These are phyloP conservation scores for Mychonastes homosphaera DNA, from an alignment of 139 green algal genomes.

Conservation along the genomic window DNA sequence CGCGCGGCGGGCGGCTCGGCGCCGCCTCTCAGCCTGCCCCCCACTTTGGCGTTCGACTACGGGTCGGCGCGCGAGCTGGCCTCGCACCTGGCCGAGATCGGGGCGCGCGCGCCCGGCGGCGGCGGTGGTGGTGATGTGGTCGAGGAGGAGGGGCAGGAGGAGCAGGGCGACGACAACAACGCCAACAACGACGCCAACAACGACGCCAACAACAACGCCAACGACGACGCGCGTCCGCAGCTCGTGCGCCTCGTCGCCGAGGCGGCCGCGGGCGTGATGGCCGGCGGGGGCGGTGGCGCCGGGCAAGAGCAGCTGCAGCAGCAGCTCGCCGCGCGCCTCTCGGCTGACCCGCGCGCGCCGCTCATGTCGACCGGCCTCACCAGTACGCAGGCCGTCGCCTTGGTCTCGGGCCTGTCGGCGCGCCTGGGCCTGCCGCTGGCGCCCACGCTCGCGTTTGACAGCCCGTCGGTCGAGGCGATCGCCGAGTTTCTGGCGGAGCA, in stretches of 20 bases:
- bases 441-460: slow-evolving; percentile 45
- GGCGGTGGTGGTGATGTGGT: too few species aligned
- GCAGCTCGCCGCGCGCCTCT: too few species aligned
- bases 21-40: slow-evolving; percentile 47
- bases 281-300: too few species aligned
- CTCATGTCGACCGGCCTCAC: slow-evolving; percentile 40
- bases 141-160: too few species aligned
- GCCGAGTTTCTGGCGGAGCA: neutral
- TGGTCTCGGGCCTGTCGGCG: slow-evolving; percentile 25
- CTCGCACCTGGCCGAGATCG: slow-evolving; percentile 9
- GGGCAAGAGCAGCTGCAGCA: too few species aligned
- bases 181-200: too few species aligned
- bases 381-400: slow-evolving; percentile 33
- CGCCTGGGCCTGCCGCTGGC: slow-evolving; percentile 22
- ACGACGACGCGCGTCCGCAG: too few species aligned
- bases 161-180: too few species aligned
- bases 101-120: too few species aligned
- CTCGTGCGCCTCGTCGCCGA: too few species aligned
- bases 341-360: slow-evolving; percentile 15
- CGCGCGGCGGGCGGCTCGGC: slow-evolving; percentile 16
- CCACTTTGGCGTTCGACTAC: slow-evolving; percentile 57
- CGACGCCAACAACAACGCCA: too few species aligned
- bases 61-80: slow-evolving; percentile 28
- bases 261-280: too few species aligned
- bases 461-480: slow-evolving; percentile 30